Evolutionary conservation across 495 filamentous ascomycete genomes (phyloP).

Genomic region (Umbilicaria muhlenbergii): DNA sequence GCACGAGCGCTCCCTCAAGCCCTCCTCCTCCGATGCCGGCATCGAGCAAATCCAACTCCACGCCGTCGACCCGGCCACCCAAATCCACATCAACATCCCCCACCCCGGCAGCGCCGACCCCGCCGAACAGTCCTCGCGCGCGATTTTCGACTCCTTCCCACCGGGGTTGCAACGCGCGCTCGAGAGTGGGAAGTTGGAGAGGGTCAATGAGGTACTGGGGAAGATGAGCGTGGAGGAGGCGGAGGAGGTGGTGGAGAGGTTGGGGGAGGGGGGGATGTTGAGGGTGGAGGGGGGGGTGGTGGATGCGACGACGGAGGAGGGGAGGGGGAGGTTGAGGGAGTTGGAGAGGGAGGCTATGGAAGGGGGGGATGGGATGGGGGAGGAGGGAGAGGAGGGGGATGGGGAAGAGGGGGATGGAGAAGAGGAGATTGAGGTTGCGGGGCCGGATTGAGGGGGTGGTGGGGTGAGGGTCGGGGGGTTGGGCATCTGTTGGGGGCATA

Average conservation of each 20-base stretch:
- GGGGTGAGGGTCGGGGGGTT: too few species aligned
- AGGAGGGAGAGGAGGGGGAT: conserved; percentile 13
- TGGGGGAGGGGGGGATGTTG: conserved; percentile 64
- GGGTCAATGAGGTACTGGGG: conserved; percentile 91
- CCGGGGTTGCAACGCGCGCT: conserved; percentile 68
- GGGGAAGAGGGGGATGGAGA: conserved; percentile 34
- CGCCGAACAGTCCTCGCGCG: conserved; percentile 45
- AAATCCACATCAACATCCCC: conserved; percentile 76
- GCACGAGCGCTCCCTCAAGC: conserved; percentile 46
- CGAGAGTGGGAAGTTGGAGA: conserved; percentile 70
- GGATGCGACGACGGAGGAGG: conserved; percentile 90
- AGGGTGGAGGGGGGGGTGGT: conserved; percentile 87
- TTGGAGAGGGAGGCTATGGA: conserved; percentile 81
- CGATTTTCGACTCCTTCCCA: conserved; percentile 72
- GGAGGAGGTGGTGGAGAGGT: conserved; percentile 70
- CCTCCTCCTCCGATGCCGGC: conserved; percentile 35
- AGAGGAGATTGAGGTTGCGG: conserved; percentile 21
- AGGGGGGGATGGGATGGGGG: conserved; percentile 28
- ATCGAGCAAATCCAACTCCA: conserved; percentile 98
- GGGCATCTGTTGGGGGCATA: too few species aligned
- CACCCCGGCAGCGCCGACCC: conserved; percentile 44
- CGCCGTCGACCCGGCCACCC: conserved; percentile 84
- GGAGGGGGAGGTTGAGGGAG: conserved; percentile 57
- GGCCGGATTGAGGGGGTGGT: too few species aligned
- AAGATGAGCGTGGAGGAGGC: conserved; percentile 88